These are phyloP conservation scores for Apiospora phragmitis DNA, from an alignment of 2,329 filamentous ascomycete genomes.

Conservation along the genomic window DNA sequence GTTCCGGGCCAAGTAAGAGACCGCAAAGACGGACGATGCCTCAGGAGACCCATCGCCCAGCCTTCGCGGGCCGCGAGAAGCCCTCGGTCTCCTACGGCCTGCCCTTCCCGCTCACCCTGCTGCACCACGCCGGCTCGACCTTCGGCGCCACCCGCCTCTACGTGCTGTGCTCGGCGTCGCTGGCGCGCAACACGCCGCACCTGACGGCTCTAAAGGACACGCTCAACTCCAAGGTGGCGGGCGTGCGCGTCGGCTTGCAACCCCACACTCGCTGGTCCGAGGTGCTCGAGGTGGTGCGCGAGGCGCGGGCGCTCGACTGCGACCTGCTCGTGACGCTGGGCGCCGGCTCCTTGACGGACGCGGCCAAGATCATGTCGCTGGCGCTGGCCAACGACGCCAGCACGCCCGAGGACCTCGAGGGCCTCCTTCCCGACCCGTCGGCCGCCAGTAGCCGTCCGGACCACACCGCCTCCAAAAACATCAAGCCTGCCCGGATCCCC, in stretches of 20 bases:
- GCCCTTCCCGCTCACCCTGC: slow-evolving; percentile 44
- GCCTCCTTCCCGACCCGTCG: slow-evolving; percentile 26
- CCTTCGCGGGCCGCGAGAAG: slow-evolving; percentile 20
- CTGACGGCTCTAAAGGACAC: slow-evolving; percentile 41
- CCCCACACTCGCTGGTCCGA: slow-evolving; percentile 56
- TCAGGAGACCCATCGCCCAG: slow-evolving; percentile 21
- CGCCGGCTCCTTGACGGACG: slow-evolving; percentile 56
- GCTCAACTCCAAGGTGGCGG: slow-evolving; percentile 44
- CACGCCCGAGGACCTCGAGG: slow-evolving; percentile 38
- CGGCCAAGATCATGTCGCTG: slow-evolving; percentile 51
- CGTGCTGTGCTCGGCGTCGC: slow-evolving; percentile 50
- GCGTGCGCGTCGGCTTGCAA: slow-evolving; percentile 49
- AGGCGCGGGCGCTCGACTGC: slow-evolving; percentile 36
- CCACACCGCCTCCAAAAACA: slow-evolving; percentile 22
- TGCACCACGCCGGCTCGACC: slow-evolving; percentile 39
- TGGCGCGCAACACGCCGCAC: slow-evolving; percentile 46
- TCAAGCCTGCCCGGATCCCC: slow-evolving; percentile 27
- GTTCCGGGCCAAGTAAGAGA: background rate
- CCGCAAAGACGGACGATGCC: background rate
- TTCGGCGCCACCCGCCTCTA: slow-evolving; percentile 49
- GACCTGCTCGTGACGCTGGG: slow-evolving; percentile 57
- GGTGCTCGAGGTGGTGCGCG: slow-evolving; percentile 46
- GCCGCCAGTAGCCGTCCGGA: background rate
- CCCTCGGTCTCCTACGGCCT: slow-evolving; percentile 45
- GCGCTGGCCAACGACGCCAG: slow-evolving; percentile 49